Percentiles rank a stretch among this genome's conserved stretches.
phyloP scores from a whole-genome alignment of 2,329 filamentous ascomycete genomes.

The Apiospora arundinis region DNA sequence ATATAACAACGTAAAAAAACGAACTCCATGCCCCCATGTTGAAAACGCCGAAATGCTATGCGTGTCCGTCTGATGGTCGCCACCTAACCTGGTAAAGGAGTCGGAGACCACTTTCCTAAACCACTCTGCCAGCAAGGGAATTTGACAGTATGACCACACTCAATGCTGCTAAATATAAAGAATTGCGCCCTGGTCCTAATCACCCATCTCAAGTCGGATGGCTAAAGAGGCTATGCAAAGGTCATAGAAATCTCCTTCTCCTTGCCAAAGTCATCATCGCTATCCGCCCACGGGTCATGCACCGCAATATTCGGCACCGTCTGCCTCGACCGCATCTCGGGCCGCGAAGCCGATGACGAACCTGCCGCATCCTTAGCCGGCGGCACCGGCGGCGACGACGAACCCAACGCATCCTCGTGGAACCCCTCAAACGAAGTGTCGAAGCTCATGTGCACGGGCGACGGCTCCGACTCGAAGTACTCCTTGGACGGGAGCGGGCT shows the following conservation, averaged over 20 bases:
- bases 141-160: neutral
- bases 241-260: conserved; percentile 83
- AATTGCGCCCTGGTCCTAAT: neutral
- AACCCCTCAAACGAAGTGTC: conserved; percentile 60
- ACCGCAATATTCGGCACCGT: conserved; percentile 58
- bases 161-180: neutral
- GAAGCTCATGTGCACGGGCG: conserved; percentile 74
- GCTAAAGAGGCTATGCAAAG: conserved; percentile 63
- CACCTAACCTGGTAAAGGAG: neutral
- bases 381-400: conserved; percentile 37
- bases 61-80: neutral
- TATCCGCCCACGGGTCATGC: conserved; percentile 71
- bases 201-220: neutral
- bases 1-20: neutral
- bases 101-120: neutral
- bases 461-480: conserved; percentile 42
- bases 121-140: neutral
- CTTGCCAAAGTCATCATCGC: conserved; percentile 71
- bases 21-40: conserved; percentile 14
- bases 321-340: conserved; percentile 51
- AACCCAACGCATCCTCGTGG: conserved; percentile 43
- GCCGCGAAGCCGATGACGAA: conserved; percentile 40
- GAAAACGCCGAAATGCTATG: conserved; percentile 15
- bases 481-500: conserved; percentile 24
- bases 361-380: conserved; percentile 42